These are phyloP conservation scores for Cajanus cajan DNA, from an alignment of 306 rosid species.

Conservation along the genomic window DNA sequence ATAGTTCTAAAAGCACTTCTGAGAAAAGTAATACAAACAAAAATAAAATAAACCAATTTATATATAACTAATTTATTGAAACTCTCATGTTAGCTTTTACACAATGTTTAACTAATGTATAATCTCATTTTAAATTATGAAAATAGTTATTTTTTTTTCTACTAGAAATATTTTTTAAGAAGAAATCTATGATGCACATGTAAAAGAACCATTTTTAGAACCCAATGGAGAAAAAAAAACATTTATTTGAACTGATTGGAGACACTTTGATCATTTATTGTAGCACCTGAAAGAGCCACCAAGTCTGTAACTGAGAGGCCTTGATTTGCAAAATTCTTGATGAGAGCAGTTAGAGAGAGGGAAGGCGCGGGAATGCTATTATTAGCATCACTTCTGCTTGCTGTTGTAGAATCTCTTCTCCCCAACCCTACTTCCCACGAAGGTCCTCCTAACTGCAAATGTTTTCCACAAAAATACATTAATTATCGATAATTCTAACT, in stretches of 20 bases:
- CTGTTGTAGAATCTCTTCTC: conserved; percentile 64
- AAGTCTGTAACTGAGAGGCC: conserved; percentile 49
- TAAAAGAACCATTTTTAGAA: background rate
- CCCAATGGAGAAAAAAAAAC: background rate
- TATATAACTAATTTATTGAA: too few species aligned
- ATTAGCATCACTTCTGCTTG: conserved; percentile 51
- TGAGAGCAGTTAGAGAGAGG: conserved; percentile 24
- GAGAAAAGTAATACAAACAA: too few species aligned
- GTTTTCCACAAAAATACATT: background rate
- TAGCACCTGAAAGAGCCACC: conserved; percentile 61
- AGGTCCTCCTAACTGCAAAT: conserved; percentile 60
- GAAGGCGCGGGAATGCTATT: conserved; percentile 40
- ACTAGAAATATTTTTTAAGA: too few species aligned
- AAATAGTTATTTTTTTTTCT: too few species aligned
- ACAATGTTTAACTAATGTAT: too few species aligned
- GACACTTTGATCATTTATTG: background rate
- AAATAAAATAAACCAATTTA: too few species aligned
- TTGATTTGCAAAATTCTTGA: conserved; percentile 40
- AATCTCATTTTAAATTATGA: too few species aligned
- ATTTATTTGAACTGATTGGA: background rate
- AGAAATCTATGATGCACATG: background rate
- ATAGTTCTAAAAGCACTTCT: too few species aligned
- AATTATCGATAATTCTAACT: background rate
- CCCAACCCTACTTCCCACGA: conserved; percentile 57
- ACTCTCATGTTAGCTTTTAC: too few species aligned